Conservation (phyloP, 176 grass and related monocot genomes). For the Saccharum spontaneum region DNA sequence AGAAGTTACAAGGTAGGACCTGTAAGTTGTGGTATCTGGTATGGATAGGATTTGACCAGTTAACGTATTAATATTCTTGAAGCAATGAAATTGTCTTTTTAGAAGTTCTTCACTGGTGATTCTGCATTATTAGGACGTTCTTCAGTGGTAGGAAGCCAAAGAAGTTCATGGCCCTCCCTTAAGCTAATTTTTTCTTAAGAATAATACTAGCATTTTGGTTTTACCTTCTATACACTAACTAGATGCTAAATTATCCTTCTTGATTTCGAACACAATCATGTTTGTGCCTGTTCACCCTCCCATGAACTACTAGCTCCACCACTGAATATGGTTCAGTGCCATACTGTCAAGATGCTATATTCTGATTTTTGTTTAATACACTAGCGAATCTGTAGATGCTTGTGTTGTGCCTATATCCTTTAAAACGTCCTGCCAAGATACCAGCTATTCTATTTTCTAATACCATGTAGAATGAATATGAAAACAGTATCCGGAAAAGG, state of each 20-base stretch:
- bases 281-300: background rate
- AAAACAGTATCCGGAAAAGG: background rate
- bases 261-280: background rate
- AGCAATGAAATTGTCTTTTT: slow-evolving; percentile 9
- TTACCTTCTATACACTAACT: background rate
- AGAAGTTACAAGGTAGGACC: background rate
- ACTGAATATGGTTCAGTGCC: background rate
- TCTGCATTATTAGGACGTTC: background rate
- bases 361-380: background rate
- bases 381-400: background rate
- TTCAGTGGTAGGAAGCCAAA: background rate
- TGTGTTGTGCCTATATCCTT: slow-evolving; percentile 8
- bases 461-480: slow-evolving; percentile 26
- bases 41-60: slow-evolving; percentile 10
- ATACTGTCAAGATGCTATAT: slow-evolving; percentile 6
- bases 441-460: background rate
- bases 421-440: background rate
- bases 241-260: background rate
- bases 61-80: slow-evolving; percentile 2
- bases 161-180: background rate
- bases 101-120: slow-evolving; percentile 15
- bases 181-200: background rate
- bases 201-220: background rate
- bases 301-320: background rate
- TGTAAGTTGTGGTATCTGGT: slow-evolving; percentile 1